Base-by-base conservation (phyloP, 768 basidiomycete species). In the Hypholoma fasciculare region DNA sequence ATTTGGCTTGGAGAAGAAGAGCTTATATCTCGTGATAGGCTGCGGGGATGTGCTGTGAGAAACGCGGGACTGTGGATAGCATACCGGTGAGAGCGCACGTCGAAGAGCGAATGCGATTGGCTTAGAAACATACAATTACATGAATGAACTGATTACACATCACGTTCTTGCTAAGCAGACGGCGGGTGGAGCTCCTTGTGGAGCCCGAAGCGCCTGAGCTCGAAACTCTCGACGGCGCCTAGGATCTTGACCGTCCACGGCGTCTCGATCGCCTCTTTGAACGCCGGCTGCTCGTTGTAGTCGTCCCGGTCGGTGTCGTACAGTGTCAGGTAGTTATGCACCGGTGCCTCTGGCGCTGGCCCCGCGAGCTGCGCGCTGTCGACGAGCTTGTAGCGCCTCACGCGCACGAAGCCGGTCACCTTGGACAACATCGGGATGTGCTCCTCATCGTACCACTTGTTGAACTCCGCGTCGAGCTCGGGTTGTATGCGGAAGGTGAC, bases 41-140 rank as follows among this genome's bases (percentile, higher is more conserved):
- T 14, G 83, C 85, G 7, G 85, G 79, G 2, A 82, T 86, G 72
- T 87, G 83, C 57, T 83, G 84, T 12, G 84, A 86, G 68, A 79
- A 73, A 56, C 67, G 69, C 5, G 84, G 85, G 0, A 83, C 85
- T 2, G 80, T 85, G 63, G 83, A 85, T 55, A 85, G 83, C 61
- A 78, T 85, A 59, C 85, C 85, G 4, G 67, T 58, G 13, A 64
- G 67, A 46, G 64, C 54, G 2, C 77, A 80, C 55, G 79, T 85
- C 2, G 73, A 74, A 42, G 66, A 59, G 30, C 66, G 74, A 6
- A 34, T 34, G 30, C 30, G 6, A 34, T 34, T 34, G 30, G 30
- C 30, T 34, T 34, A 34, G 30, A 34, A 23, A 7, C 9, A 9
- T 34, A 34, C 30, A 34, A 34, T 34, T 34, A 34, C 30, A 34